A percentile compares a stretch with the other conserved stretches of the same genome.
Evolutionary conservation across 371 early-diverging fungal species (phyloP).

Genomic region (Mortierella sp.): DNA sequence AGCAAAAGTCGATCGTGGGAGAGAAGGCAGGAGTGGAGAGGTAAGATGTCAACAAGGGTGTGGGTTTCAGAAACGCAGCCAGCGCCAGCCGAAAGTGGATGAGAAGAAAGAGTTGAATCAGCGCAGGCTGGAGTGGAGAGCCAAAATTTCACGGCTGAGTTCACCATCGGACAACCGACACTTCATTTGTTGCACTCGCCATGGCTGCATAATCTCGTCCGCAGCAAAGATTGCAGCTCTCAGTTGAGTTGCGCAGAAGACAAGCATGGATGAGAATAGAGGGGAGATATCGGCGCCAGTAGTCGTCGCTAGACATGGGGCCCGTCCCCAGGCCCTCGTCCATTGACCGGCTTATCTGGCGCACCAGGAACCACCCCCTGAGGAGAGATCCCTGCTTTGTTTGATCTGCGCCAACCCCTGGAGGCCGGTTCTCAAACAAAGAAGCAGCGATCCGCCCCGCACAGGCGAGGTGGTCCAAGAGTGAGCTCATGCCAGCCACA

Average conservation of each 20-base stretch:
- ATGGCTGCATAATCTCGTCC: too few species aligned
- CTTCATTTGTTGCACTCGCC: too few species aligned
- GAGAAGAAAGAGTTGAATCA: background rate
- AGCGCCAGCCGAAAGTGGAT: background rate
- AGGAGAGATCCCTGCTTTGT: slow-evolving; percentile 6
- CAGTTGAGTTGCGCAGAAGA: background rate
- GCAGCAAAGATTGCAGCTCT: background rate
- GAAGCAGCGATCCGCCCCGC: background rate
- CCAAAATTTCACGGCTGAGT: too few species aligned
- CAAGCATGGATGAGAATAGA: too few species aligned
- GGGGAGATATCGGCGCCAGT: slow-evolving; percentile 15
- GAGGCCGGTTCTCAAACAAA: slow-evolving; percentile 2
- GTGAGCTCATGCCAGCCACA: background rate
- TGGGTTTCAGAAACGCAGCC: too few species aligned
- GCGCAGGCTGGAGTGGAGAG: too few species aligned
- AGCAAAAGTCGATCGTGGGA: background rate
- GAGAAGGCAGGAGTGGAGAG: too few species aligned
- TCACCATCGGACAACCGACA: too few species aligned
- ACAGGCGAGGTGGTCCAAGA: too few species aligned
- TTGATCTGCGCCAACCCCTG: slow-evolving; percentile 23
- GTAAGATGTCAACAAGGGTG: background rate
- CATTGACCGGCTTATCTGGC: slow-evolving; percentile 41
- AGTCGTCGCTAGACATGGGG: slow-evolving; percentile 44
- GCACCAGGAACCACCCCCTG: slow-evolving; percentile 11
- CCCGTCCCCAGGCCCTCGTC: slow-evolving; percentile 40